Percentiles rank a stretch among this genome's conserved stretches.
Evolutionary conservation across 352 stramenopile genomes (phyloP).

Genomic region (Pythium scleroteichum): DNA sequence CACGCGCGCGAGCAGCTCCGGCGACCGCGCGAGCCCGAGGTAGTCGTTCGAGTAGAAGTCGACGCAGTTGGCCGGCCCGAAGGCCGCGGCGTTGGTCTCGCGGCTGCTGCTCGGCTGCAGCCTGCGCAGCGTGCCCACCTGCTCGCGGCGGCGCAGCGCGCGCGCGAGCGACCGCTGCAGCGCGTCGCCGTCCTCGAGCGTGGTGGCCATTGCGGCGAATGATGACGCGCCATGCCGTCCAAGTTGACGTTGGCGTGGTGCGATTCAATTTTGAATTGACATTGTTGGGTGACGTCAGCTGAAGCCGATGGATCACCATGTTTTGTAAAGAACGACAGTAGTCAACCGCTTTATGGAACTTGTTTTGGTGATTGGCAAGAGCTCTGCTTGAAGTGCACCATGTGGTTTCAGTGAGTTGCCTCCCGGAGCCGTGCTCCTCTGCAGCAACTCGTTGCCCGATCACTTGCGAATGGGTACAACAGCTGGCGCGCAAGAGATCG

Average conservation of each 20-base stretch:
- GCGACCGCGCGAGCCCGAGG: conserved; percentile 89
- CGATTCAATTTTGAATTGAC: conserved; percentile 16
- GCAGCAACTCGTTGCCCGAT: too few relatives aligned
- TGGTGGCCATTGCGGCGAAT: not conserved
- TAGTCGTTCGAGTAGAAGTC: conserved; percentile 99
- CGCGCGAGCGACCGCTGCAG: conserved; percentile 15
- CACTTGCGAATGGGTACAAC: too few relatives aligned
- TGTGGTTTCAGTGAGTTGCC: conserved; percentile 2
- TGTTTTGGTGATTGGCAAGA: too few relatives aligned
- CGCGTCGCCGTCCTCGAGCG: not conserved
- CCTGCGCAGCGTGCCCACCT: conserved; percentile 55
- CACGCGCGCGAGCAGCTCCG: conserved; percentile 54
- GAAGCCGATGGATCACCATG: not conserved
- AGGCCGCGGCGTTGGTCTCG: conserved; percentile 10
- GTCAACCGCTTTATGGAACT: not conserved
- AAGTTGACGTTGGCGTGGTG: not conserved
- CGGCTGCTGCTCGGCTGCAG: conserved; percentile 31
- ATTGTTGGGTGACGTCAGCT: not conserved
- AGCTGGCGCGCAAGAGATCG: not conserved
- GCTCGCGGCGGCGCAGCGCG: conserved; percentile 34
- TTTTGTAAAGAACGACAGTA: not conserved
- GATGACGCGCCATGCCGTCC: not conserved
- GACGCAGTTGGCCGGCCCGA: conserved; percentile 34
- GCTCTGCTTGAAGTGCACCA: conserved; percentile 12
- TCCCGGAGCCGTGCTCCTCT: too few relatives aligned